Evolutionary conservation across 2,329 filamentous ascomycete genomes (phyloP).

Genomic region (Tolypocladium inflatum): DNA sequence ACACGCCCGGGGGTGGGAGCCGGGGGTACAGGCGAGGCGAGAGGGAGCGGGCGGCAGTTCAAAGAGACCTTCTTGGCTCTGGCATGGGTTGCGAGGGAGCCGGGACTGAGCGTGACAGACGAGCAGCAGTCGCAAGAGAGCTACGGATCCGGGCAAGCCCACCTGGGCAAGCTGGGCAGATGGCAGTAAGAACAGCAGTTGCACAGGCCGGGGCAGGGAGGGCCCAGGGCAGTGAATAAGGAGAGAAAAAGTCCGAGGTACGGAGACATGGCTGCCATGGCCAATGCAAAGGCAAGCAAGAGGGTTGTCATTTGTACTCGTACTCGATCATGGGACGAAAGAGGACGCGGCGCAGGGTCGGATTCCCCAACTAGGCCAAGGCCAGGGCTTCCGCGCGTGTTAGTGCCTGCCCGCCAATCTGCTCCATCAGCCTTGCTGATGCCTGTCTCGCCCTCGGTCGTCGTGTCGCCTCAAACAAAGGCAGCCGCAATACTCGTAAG

Average conservation of each 20-base stretch:
- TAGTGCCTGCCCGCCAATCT: neutral
- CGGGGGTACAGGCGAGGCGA: neutral
- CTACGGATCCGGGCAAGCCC: neutral
- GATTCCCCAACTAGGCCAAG: neutral
- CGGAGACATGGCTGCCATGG: neutral
- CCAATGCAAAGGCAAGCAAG: neutral
- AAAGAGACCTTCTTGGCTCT: neutral
- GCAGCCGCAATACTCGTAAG: neutral
- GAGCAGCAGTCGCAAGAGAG: neutral
- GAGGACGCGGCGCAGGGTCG: neutral
- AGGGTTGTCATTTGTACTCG: neutral
- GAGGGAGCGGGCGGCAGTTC: neutral
- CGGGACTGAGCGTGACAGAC: neutral
- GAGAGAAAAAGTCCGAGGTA: neutral
- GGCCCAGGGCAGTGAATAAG: neutral
- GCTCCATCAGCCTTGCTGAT: neutral
- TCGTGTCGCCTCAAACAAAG: neutral
- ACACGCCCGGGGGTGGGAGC: neutral
- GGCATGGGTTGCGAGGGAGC: neutral
- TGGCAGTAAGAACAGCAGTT: neutral
- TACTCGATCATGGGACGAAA: neutral
- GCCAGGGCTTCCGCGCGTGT: neutral
- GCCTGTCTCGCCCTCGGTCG: neutral
- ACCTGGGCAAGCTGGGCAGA: neutral
- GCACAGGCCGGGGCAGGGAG: neutral